phyloP scores from a whole-genome alignment of 371 early-diverging fungal genomes.

The Lichtheimia ramosa region DNA sequence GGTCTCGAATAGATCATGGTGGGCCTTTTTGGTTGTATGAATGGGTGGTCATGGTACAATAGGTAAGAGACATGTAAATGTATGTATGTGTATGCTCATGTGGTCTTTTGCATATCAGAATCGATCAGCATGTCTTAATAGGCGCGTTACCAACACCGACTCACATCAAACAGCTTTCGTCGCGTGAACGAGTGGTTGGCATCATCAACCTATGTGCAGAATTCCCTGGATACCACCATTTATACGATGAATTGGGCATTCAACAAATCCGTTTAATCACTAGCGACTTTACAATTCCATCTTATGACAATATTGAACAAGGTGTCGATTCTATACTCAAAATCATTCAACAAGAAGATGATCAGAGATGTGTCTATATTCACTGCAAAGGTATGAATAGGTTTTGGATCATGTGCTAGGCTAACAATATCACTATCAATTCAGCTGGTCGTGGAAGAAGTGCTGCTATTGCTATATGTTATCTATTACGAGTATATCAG shows the following conservation, averaged over 20 bases:
- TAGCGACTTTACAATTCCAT: conserved; percentile 41
- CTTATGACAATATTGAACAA: conserved; percentile 22
- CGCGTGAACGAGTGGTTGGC: conserved; percentile 24
- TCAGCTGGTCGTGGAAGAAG: conserved; percentile 49
- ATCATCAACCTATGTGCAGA: conserved; percentile 46
- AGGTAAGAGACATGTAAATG: conserved; percentile 19
- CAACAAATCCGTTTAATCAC: conserved; percentile 38
- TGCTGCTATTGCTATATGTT: conserved; percentile 42
- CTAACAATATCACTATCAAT: no score
- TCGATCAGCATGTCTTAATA: conserved; percentile 33
- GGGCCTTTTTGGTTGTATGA: conserved; percentile 40
- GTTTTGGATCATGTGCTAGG: no score
- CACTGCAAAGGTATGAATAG: conserved; percentile 44
- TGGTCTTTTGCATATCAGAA: conserved; percentile 12
- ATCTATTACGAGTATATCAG: conserved; percentile 33
- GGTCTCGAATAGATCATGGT: conserved; percentile 26
- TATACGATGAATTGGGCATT: conserved; percentile 31
- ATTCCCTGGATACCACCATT: conserved; percentile 40
- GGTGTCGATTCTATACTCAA: conserved; percentile 25
- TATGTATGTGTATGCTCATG: background rate
- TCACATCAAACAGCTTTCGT: conserved; percentile 29
- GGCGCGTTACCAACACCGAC: conserved; percentile 51
- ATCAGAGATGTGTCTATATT: conserved; percentile 27
- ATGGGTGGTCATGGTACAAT: conserved; percentile 49
- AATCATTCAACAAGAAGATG: conserved; percentile 10